Base-by-base conservation (phyloP, 2,329 filamentous ascomycete species). In the Calonectria pteridis region DNA sequence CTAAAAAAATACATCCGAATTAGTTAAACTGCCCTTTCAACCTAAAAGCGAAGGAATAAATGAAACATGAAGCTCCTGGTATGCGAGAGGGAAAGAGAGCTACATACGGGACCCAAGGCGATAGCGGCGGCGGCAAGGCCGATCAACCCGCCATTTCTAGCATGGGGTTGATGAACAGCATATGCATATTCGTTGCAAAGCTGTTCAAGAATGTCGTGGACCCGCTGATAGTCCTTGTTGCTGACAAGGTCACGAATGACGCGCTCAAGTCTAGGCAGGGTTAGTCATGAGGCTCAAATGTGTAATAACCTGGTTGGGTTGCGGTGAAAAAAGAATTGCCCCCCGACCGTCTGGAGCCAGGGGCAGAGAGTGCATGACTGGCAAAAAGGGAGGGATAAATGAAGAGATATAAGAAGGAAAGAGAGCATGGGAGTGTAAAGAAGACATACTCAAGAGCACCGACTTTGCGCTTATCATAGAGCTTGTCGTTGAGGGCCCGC, bases 171-270 rank as follows among this genome's bases (percentile, higher is more conserved):
- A 84, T 99, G 95, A 51, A 98, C 95, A 55, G 96, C 96, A 84
- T 98, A 99, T 65, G 97, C 97, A 87, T 96, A 99, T 80, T 99
- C 97, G 83, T 98, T 96, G 85, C 96, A 98, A 74, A 99, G 92
- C 88, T 99, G 96, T 81, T 98, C 94, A 73, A 99, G 95, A 71
- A 98, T 96, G 81, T 93, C 94, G 79, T 93, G 91, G 78, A 99
- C 96, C 80, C 91, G 91, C 70, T 94, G 92, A 81, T 95, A 93
- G 82, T 98, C 95, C 82, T 93, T 93, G 79, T 88, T 89, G 62
- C 91, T 91, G 74, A 95, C 92, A 31, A 96, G 91, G 82, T 98
- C 95, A 76, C 97, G 94, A 81, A 99, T 97, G 69, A 95, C 91
- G 78, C 93, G 94, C 86, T 99, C 97, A 78, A 99, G 93, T 79